Conservation (phyloP, 1,284 basidiomycete genomes). For the Trametes pubescens region DNA sequence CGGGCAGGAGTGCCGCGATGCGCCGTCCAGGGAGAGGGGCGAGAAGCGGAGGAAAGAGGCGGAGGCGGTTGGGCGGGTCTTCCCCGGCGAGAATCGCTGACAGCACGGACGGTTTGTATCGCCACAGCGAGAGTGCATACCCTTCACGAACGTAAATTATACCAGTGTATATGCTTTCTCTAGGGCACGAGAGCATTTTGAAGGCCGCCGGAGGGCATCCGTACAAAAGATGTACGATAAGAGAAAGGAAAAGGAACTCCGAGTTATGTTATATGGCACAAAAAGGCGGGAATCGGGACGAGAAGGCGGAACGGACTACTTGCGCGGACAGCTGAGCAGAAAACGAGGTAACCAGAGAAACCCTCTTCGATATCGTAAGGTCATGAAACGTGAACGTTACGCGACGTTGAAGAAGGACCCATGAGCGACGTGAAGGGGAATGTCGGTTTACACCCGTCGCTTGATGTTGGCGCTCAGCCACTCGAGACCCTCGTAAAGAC, state of each 20-base stretch:
- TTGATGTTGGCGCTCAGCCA: slow-evolving; percentile 94
- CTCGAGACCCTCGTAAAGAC: slow-evolving; percentile 98
- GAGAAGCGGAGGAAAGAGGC: slow-evolving; percentile 82
- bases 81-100: slow-evolving; percentile 67
- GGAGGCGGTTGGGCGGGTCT: slow-evolving; percentile 75
- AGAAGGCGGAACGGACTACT: slow-evolving; percentile 34
- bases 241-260: slow-evolving; percentile 32
- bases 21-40: slow-evolving; percentile 63
- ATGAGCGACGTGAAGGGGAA: slow-evolving; percentile 31
- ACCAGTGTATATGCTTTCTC: slow-evolving; percentile 37
- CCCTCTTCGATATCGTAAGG: slow-evolving; percentile 44
- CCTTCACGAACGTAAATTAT: slow-evolving; percentile 29
- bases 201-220: slow-evolving; percentile 29
- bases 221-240: slow-evolving; percentile 32
- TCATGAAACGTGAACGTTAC: slow-evolving; percentile 52
- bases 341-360: slow-evolving; percentile 36
- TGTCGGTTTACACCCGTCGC: slow-evolving; percentile 69
- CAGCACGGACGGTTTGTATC: slow-evolving; percentile 11
- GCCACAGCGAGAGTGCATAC: slow-evolving; percentile 12
- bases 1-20: slow-evolving; percentile 68
- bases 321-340: slow-evolving; percentile 36
- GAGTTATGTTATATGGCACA: slow-evolving; percentile 39
- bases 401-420: slow-evolving; percentile 45
- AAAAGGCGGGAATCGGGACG: slow-evolving; percentile 30
- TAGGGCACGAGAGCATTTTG: slow-evolving; percentile 36